Base-by-base conservation (phyloP, 2,329 filamentous ascomycete genomes). In the Metarhizium guizhouense region DNA sequence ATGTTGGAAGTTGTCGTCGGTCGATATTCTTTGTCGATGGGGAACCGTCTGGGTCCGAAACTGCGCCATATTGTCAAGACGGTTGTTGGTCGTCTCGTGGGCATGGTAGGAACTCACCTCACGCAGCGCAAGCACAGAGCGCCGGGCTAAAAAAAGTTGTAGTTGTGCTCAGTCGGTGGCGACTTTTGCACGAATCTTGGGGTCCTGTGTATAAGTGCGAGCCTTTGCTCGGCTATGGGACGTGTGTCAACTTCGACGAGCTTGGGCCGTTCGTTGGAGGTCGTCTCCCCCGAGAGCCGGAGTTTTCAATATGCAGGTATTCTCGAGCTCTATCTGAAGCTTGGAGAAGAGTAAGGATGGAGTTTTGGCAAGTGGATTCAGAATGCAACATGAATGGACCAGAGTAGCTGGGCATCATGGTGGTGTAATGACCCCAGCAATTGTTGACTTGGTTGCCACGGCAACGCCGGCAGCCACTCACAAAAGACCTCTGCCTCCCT, bases 121-220 rank as follows among this genome's bases (percentile, higher is more conserved):
- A 85, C 86, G 85, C 86, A 90, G 84, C 81, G 84, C 85, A 87
- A 88, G 85, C 85, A 74, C 84, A 85, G 83, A 80, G 81, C 83
- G 86, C 86, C 86, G 86, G 87, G 86, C 85, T 79, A 75, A 65
- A 68, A 65, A 65, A 40, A 40, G 38, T 13, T 67, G 65, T 66
- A 59, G 68, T 76, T 66, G 74, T 74, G 67, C 72, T 78, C 78
- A 81, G 76, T 75, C 72, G 71, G 67, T 60, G 66, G 66, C 65
- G 75, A 74, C 72, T 71, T 71, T 65, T 62, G 63, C 62, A 58
- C 58, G 60, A 54, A 52, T 58, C 48, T 30, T 45, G 36, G 48
- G 54, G 48, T 54, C 48, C 54, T 56, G 54, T 56, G 54, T 56
- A 53, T 61, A 56, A 52, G 49, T 51, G 56, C 58, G 64, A 62